A percentile compares a stretch with the other conserved stretches of the same genome.
Conservation (phyloP, 169 alveolate species). For the Cryptosporidium ubiquitum region DNA sequence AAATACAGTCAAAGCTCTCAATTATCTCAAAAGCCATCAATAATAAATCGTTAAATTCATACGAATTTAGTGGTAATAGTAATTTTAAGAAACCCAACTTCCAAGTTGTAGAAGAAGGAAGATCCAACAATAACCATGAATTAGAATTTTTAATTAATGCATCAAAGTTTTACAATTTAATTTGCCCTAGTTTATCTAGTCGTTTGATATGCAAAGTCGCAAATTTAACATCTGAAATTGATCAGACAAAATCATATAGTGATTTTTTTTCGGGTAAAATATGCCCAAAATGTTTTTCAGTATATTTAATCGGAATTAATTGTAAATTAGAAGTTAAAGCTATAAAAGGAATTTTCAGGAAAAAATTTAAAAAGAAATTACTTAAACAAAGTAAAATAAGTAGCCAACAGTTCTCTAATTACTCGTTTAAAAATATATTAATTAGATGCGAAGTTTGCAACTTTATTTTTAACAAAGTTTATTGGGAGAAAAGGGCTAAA, state of each 20-base stretch:
- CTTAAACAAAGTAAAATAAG: background rate
- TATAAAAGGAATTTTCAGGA: background rate
- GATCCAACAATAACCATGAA: background rate
- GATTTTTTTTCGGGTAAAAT: constrained; percentile 45
- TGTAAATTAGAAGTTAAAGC: constrained; percentile 4
- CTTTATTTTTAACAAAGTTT: background rate
- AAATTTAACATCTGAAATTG: constrained; percentile 33
- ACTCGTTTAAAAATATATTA: constrained; percentile 3
- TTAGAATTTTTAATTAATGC: constrained; percentile 28
- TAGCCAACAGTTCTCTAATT: background rate
- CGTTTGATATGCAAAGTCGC: constrained; percentile 23
- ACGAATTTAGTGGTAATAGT: background rate
- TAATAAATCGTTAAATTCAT: constrained; percentile 6
- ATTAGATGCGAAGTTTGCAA: constrained; percentile 25
- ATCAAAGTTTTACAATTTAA: background rate
- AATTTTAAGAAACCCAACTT: background rate
- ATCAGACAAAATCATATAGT: constrained; percentile 17
- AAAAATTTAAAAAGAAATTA: background rate
- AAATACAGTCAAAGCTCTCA: constrained; percentile 21
- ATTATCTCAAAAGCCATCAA: constrained; percentile 10
- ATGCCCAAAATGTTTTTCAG: constrained; percentile 51
- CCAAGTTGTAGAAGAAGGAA: background rate
- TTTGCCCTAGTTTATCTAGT: constrained; percentile 43
- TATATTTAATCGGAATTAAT: constrained; percentile 16
- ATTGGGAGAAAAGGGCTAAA: constrained; percentile 1